Percentiles rank a stretch among this genome's conserved stretches.
These are phyloP conservation scores for Candida tetrigidarum DNA, from an alignment of 1,139 yeast genomes.

Conservation along the genomic window DNA sequence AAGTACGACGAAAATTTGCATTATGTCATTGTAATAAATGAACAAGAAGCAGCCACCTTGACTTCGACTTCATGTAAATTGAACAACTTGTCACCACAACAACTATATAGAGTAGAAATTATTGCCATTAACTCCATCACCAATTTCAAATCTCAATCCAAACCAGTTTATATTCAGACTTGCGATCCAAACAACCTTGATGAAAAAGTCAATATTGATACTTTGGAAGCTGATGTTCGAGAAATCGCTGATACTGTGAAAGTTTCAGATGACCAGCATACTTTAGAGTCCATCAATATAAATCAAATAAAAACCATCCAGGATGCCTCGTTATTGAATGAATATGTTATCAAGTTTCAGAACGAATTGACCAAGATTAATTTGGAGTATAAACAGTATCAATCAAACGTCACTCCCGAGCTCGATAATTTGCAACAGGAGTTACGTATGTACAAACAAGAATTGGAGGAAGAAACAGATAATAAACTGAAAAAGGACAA, in stretches of 20 bases:
- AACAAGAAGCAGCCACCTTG: constrained; percentile 42
- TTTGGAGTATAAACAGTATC: constrained; percentile 29
- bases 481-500: constrained; percentile 33
- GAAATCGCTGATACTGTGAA: constrained; percentile 5
- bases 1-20: constrained; percentile 37
- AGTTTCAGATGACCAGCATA: constrained; percentile 11
- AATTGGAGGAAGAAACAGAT: constrained; percentile 38
- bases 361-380: constrained; percentile 30
- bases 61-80: constrained; percentile 43
- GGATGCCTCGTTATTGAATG: constrained; percentile 24
- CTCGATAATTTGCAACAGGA: constrained; percentile 25
- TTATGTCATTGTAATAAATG: constrained; percentile 41
- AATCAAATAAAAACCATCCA: constrained; percentile 24
- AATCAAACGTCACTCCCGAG: constrained; percentile 26
- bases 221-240: constrained; percentile 13
- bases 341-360: constrained; percentile 31
- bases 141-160: constrained; percentile 40
- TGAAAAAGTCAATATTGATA: constrained; percentile 12
- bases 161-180: constrained; percentile 30
- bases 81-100: constrained; percentile 32
- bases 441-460: constrained; percentile 26
- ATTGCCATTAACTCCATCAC: constrained; percentile 43
- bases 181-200: constrained; percentile 15
- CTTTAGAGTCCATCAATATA: constrained; percentile 18
- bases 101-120: constrained; percentile 41